Percentiles rank a stretch among this genome's conserved stretches.
Conservation (phyloP, 306 rosid species). For the Casuarina glauca region DNA sequence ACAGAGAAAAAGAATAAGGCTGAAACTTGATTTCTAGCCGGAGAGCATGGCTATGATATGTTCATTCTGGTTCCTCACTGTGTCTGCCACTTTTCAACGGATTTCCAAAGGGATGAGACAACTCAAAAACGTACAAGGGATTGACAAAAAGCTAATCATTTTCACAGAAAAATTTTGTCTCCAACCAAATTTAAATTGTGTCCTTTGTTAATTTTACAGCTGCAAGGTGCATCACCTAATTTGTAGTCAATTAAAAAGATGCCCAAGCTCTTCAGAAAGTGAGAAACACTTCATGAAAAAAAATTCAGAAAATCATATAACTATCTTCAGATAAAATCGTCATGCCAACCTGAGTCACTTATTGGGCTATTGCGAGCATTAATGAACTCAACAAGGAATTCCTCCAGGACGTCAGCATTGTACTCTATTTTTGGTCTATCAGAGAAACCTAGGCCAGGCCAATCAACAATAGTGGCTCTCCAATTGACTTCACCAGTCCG, state of each 20-base stretch:
- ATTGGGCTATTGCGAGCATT: conserved; percentile 74
- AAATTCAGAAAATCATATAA: neutral
- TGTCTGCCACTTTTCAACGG: neutral
- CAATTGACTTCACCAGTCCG: conserved; percentile 61
- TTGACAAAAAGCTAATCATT: neutral
- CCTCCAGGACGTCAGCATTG: conserved; percentile 76
- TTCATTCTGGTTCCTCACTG: neutral
- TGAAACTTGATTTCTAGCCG: neutral
- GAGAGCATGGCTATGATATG: neutral
- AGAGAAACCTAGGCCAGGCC: conserved; percentile 97
- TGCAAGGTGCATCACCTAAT: neutral
- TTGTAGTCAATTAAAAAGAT: neutral
- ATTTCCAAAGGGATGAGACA: neutral
- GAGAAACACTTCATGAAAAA: neutral
- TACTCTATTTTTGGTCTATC: conserved; percentile 91
- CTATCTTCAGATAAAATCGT: conserved; percentile 6
- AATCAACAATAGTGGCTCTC: conserved; percentile 86
- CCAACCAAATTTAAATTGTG: neutral
- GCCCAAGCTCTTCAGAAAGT: neutral
- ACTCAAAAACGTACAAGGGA: neutral
- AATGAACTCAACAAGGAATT: conserved; percentile 79
- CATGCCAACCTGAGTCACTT: conserved; percentile 56
- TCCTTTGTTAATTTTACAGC: neutral
- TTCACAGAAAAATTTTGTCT: neutral
- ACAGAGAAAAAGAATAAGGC: neutral